These are phyloP conservation scores for Aspergillus felis DNA, from an alignment of 2,329 filamentous ascomycete species.

Conservation along the genomic window DNA sequence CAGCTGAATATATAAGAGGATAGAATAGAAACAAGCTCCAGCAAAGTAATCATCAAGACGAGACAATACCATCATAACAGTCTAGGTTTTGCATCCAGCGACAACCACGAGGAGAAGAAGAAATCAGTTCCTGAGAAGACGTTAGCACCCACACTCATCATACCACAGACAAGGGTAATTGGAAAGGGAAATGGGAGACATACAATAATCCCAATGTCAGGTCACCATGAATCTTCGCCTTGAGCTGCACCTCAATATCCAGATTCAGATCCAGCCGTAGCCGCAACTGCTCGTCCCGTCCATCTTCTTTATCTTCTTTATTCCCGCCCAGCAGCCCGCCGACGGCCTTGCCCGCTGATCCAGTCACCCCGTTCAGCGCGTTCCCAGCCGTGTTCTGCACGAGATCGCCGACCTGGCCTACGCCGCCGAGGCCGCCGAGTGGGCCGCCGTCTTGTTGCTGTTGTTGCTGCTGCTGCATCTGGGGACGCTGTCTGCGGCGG, in stretches of 20 bases:
- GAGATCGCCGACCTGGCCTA: conserved; percentile 56
- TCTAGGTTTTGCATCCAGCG: not conserved
- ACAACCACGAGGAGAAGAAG: not conserved
- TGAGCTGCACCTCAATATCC: conserved; percentile 79
- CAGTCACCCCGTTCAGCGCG: conserved; percentile 40
- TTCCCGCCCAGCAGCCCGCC: conserved; percentile 33
- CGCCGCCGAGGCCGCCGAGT: conserved; percentile 44
- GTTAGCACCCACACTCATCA: not conserved
- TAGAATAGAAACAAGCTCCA: not conserved
- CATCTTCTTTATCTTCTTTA: conserved; percentile 41
- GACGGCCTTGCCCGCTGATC: conserved; percentile 42
- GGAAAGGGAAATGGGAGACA: conserved; percentile 36
- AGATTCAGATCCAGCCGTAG: conserved; percentile 73
- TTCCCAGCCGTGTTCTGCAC: conserved; percentile 48
- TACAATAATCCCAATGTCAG: conserved; percentile 74
- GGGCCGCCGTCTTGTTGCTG: conserved; percentile 38
- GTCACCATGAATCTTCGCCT: conserved; percentile 82
- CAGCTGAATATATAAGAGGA: not conserved
- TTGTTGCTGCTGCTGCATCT: conserved; percentile 39
- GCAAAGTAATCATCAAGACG: not conserved
- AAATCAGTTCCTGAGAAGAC: not conserved
- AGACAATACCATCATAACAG: too few species aligned
- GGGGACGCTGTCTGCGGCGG: conserved; percentile 52
- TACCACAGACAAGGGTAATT: not conserved
- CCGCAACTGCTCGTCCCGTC: conserved; percentile 63